These are phyloP conservation scores for Stephanodiscus triporus DNA, from an alignment of 108 stramenopile species.

Conservation along the genomic window DNA sequence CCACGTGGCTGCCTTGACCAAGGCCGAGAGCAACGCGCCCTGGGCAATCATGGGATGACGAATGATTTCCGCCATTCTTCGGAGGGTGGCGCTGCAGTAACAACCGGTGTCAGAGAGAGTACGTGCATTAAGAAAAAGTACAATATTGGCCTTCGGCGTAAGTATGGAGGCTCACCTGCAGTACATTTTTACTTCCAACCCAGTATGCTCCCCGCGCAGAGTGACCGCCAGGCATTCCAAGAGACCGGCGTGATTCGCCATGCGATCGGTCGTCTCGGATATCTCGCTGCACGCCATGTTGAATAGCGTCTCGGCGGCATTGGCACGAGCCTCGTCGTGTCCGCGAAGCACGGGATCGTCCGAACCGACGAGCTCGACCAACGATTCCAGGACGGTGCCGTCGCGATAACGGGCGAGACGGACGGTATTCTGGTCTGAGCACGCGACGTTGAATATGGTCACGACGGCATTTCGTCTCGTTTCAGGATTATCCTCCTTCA, in stretches of 20 bases:
- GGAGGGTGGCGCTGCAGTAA: slow-evolving; percentile 45
- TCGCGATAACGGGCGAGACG: slow-evolving; percentile 26
- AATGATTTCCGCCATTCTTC: slow-evolving; percentile 63
- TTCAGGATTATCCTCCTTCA: slow-evolving; percentile 54
- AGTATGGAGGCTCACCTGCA: slow-evolving; percentile 13
- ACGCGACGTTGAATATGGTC: slow-evolving; percentile 59
- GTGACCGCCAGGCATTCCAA: slow-evolving; percentile 51
- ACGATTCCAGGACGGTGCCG: slow-evolving; percentile 12
- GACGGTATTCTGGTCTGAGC: slow-evolving; percentile 59
- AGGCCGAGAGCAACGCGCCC: slow-evolving; percentile 54
- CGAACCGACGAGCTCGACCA: slow-evolving; percentile 36
- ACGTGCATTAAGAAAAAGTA: neutral
- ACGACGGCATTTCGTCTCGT: slow-evolving; percentile 57
- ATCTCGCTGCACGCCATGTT: slow-evolving; percentile 60
- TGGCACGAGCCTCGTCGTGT: slow-evolving; percentile 57
- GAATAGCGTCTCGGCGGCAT: slow-evolving; percentile 61
- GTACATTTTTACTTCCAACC: slow-evolving; percentile 59
- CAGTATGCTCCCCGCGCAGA: slow-evolving; percentile 40
- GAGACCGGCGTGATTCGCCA: slow-evolving; percentile 57
- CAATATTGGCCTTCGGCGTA: neutral
- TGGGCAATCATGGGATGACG: slow-evolving; percentile 54
- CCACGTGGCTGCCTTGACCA: slow-evolving; percentile 59
- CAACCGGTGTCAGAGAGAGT: neutral
- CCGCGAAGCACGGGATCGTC: slow-evolving; percentile 38
- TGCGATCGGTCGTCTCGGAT: slow-evolving; percentile 50